These are phyloP conservation scores for Diaporthe destruens DNA, from an alignment of 2,329 filamentous ascomycete species.

Conservation along the genomic window DNA sequence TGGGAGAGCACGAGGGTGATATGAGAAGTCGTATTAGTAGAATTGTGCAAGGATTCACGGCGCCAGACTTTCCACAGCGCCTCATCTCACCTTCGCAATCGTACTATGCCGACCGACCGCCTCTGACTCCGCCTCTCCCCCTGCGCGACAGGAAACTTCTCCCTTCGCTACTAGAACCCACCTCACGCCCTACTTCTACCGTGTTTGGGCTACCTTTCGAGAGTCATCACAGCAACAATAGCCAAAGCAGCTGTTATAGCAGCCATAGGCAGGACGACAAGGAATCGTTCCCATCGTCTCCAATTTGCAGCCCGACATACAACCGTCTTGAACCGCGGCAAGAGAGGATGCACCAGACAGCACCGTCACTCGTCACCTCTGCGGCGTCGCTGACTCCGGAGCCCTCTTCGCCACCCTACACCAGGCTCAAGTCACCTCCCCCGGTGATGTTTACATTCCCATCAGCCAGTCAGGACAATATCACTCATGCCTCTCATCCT, in stretches of 20 bases:
- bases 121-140: slow-evolving; percentile 60
- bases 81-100: slow-evolving; percentile 56
- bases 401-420: slow-evolving; percentile 20
- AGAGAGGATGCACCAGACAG: slow-evolving; percentile 45
- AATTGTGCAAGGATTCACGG: slow-evolving; percentile 44
- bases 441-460: slow-evolving; percentile 42
- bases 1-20: slow-evolving; percentile 41
- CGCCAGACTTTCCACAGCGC: slow-evolving; percentile 54
- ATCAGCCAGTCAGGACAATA: slow-evolving; percentile 37
- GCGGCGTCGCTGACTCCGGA: slow-evolving; percentile 27
- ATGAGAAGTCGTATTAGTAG: slow-evolving; percentile 42
- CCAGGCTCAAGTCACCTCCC: slow-evolving; percentile 42
- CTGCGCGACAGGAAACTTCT: slow-evolving; percentile 62
- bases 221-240: slow-evolving; percentile 37
- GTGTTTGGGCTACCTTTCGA: slow-evolving; percentile 40
- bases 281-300: slow-evolving; percentile 53
- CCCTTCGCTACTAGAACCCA: slow-evolving; percentile 50
- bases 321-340: slow-evolving; percentile 54
- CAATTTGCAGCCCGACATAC: slow-evolving; percentile 54
- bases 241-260: slow-evolving; percentile 28
- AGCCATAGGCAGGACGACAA: slow-evolving; percentile 36
- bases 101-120: slow-evolving; percentile 44
- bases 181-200: slow-evolving; percentile 34
- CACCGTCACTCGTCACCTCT: slow-evolving; percentile 3
- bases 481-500: slow-evolving; percentile 3